These are phyloP conservation scores for Celoporthe dispersa DNA, from an alignment of 2,329 filamentous ascomycete genomes.

Conservation along the genomic window DNA sequence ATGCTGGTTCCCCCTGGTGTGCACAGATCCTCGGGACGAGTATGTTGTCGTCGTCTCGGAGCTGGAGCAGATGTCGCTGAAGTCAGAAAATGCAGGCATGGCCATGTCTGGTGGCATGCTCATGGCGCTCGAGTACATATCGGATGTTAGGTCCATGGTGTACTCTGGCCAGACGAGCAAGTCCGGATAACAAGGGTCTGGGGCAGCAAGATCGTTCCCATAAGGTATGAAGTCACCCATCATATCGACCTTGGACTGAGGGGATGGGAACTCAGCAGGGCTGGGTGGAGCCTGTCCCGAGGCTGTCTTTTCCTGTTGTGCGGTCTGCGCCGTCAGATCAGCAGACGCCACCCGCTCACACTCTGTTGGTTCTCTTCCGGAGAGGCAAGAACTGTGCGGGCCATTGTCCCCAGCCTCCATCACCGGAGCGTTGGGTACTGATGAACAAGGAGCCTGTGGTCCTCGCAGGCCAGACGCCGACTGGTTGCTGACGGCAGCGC, in stretches of 20 bases:
- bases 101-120: slow-evolving; percentile 42
- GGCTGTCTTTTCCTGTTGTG: slow-evolving; percentile 37
- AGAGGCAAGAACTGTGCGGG: slow-evolving; percentile 35
- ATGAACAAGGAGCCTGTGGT: slow-evolving; percentile 32
- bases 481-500: slow-evolving; percentile 39
- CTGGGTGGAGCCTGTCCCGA: slow-evolving; percentile 41
- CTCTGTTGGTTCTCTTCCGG: slow-evolving; percentile 34
- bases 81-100: slow-evolving; percentile 44
- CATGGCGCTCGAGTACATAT: slow-evolving; percentile 44
- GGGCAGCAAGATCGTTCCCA: slow-evolving; percentile 40
- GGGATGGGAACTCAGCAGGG: slow-evolving; percentile 42
- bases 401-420: slow-evolving; percentile 42
- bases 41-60: slow-evolving; percentile 48
- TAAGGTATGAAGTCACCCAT: slow-evolving; percentile 50
- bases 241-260: slow-evolving; percentile 42
- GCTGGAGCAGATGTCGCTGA: slow-evolving; percentile 47
- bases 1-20: slow-evolving; percentile 55
- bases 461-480: slow-evolving; percentile 33
- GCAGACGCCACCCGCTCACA: slow-evolving; percentile 39
- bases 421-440: slow-evolving; percentile 40
- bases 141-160: slow-evolving; percentile 44
- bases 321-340: slow-evolving; percentile 40
- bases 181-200: slow-evolving; percentile 48
- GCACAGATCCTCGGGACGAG: slow-evolving; percentile 49
- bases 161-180: slow-evolving; percentile 51